These are phyloP conservation scores for Leccinum sublutescens DNA, from an alignment of 768 basidiomycete genomes.

Conservation along the genomic window DNA sequence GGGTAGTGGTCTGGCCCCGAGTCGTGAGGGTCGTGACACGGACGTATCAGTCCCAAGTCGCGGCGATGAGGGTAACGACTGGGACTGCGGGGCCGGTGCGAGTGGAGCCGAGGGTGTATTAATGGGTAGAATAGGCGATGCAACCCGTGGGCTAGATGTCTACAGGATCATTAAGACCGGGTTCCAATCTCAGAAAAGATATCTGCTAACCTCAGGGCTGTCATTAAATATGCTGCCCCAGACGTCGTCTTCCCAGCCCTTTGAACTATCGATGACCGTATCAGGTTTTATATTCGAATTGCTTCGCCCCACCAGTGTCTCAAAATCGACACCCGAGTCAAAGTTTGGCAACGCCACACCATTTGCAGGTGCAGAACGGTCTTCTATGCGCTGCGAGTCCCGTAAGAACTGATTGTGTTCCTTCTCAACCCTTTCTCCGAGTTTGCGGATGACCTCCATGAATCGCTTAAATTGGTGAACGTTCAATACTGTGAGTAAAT, in stretches of 20 bases:
- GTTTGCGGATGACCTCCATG: slow-evolving; percentile 78
- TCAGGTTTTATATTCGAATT: slow-evolving; percentile 49
- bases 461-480: slow-evolving; percentile 89
- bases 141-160: slow-evolving; percentile 16
- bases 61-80: slow-evolving; percentile 41
- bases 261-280: slow-evolving; percentile 34
- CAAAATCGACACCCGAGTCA: slow-evolving; percentile 75
- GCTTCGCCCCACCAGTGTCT: slow-evolving; percentile 71
- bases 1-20: slow-evolving; percentile 38
- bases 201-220: slow-evolving; percentile 29
- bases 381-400: slow-evolving; percentile 89
- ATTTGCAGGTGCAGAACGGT: slow-evolving; percentile 55
- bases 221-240: slow-evolving; percentile 77
- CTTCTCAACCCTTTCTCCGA: slow-evolving; percentile 83
- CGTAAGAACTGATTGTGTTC: slow-evolving; percentile 92
- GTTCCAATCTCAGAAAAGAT: neutral
- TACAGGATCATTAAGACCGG: slow-evolving; percentile 10
- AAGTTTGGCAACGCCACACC: slow-evolving; percentile 38
- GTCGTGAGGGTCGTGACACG: slow-evolving; percentile 36
- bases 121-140: slow-evolving; percentile 14
- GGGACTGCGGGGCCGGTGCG: slow-evolving; percentile 23
- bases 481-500: slow-evolving; percentile 55
- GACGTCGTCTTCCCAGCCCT: slow-evolving; percentile 77
- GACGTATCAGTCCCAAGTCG: slow-evolving; percentile 31
- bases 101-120: slow-evolving; percentile 13